These are phyloP conservation scores for Talaromyces sp. DNA, from an alignment of 2,329 filamentous ascomycete species.

Conservation along the genomic window DNA sequence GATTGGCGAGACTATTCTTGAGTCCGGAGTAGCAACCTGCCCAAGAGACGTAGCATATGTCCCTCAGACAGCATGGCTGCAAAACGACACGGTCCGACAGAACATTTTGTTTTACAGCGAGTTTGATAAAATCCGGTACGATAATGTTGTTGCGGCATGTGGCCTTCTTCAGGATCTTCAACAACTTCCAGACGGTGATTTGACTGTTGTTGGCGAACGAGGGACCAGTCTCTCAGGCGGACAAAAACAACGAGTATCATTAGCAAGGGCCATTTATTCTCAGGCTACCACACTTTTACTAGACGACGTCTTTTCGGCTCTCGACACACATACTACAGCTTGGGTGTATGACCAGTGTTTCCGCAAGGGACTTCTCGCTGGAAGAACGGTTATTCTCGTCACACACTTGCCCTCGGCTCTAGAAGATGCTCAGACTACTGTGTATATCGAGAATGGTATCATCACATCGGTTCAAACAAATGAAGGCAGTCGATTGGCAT, in stretches of 20 bases:
- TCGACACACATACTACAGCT: conserved; percentile 69
- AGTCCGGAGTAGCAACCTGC: conserved; percentile 31
- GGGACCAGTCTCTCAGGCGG: conserved; percentile 76
- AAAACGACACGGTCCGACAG: conserved; percentile 64
- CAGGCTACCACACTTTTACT: conserved; percentile 78
- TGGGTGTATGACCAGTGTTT: conserved; percentile 59
- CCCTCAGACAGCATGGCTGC: conserved; percentile 63
- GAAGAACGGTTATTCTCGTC: conserved; percentile 57
- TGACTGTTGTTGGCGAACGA: conserved; percentile 68
- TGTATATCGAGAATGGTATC: conserved; percentile 25
- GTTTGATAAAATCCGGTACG: conserved; percentile 58
- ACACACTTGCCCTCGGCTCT: conserved; percentile 45
- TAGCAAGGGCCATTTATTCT: conserved; percentile 74
- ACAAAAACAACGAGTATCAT: conserved; percentile 75
- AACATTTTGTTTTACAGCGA: conserved; percentile 63
- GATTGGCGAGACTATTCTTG: conserved; percentile 29
- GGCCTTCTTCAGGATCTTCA: conserved; percentile 58
- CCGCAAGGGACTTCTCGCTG: conserved; percentile 55
- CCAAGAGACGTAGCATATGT: conserved; percentile 59
- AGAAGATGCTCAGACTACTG: conserved; percentile 26
- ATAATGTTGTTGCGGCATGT: conserved; percentile 61
- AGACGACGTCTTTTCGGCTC: conserved; percentile 81
- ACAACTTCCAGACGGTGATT: conserved; percentile 58
- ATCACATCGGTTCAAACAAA: conserved; percentile 22
- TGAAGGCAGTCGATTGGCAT: conserved; percentile 8